Evolutionary conservation across 352 stramenopile genomes (phyloP), one percentile per base, ranked within the genome.

Genomic region (Aphanomyces stellatus): DNA sequence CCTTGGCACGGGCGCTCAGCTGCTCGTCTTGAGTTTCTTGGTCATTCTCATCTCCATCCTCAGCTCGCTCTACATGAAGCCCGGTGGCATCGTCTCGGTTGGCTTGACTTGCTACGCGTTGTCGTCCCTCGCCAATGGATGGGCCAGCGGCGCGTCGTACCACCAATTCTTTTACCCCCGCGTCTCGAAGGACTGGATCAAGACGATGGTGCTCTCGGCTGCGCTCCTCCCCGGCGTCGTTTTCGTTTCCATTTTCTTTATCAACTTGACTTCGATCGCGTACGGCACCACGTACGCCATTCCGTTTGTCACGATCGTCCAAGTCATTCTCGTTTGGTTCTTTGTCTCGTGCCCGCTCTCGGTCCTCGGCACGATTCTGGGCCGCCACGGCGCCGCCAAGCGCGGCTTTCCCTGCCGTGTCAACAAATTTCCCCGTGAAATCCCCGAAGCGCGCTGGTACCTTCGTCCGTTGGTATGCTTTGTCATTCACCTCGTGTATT

Each of bases 1-100:
- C 15, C 76, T 98, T 5, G 97, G 97, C 42, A 98, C 96, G 0
- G 97, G 97, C 31, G 95, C 91, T 27, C 97, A 99, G 71, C 74
- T 99, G 10, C 73, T 98, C 25, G 87, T 98, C 56, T 71, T 99
- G 15, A 93, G 91, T 4, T 78, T 97, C 53, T 86, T 87, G 42
- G 84, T 99, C 13, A 98, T 99, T 75, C 71, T 99, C 15, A 98
- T 98, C 71, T 94, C 96, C 25, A 97, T 99, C 40, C 84, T 91
- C 13, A 95, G 93, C 57, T 95, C 84, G 57, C 72, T 99, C 35
- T 98, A 99, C 76, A 96, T 98, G 76, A 90, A 99, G 71, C 93
- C 95, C 24, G 96, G 96, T 46, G 94, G 97, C 61, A 83, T 99
- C 8, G 85, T 97, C 53, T 97, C 94, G 13, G 88, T 97, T n/a